phyloP scores from a whole-genome alignment of 371 early-diverging fungal genomes.

The Mortierella polycephala region DNA sequence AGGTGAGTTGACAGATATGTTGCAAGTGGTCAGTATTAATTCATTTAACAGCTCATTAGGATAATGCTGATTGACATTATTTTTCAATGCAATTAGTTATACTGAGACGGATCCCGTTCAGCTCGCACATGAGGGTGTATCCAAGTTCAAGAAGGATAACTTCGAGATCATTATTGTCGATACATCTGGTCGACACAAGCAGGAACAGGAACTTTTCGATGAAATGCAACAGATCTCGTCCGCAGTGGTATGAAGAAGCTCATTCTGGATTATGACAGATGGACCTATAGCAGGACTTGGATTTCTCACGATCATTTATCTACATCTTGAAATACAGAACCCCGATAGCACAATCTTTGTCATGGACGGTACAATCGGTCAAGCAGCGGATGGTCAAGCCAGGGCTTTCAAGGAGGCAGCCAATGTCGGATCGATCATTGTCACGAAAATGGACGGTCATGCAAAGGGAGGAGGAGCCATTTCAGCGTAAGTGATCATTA shows the following conservation, averaged over 20 bases:
- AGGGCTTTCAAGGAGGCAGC: slow-evolving; percentile 96
- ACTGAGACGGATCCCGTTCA: slow-evolving; percentile 96
- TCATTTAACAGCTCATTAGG: no score
- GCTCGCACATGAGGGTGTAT: slow-evolving; percentile 96
- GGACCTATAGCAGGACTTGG: neutral
- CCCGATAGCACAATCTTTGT: slow-evolving; percentile 98
- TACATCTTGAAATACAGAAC: slow-evolving; percentile 54
- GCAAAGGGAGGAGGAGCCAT: slow-evolving; percentile 99
- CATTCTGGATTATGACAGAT: no score
- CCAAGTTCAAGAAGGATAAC: slow-evolving; percentile 94
- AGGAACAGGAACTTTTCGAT: slow-evolving; percentile 97
- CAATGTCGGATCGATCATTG: slow-evolving; percentile 97
- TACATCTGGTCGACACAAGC: slow-evolving; percentile 99
- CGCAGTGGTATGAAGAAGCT: slow-evolving; percentile 71
- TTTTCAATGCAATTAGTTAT: slow-evolving; percentile 64
- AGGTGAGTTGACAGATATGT: slow-evolving; percentile 51
- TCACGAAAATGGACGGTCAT: slow-evolving; percentile 99
- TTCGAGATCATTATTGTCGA: slow-evolving; percentile 99
- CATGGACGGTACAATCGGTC: slow-evolving; percentile 99
- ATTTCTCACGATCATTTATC: neutral
- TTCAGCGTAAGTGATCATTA: slow-evolving; percentile 77
- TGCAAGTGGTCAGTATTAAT: no score
- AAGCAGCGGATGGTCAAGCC: slow-evolving; percentile 98
- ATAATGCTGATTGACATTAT: no score
- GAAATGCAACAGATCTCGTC: slow-evolving; percentile 98